Evolutionary conservation across 345 rosid species (phyloP), one percentile per base, ranked within the genome.

Genomic region (Populus davidiana): DNA sequence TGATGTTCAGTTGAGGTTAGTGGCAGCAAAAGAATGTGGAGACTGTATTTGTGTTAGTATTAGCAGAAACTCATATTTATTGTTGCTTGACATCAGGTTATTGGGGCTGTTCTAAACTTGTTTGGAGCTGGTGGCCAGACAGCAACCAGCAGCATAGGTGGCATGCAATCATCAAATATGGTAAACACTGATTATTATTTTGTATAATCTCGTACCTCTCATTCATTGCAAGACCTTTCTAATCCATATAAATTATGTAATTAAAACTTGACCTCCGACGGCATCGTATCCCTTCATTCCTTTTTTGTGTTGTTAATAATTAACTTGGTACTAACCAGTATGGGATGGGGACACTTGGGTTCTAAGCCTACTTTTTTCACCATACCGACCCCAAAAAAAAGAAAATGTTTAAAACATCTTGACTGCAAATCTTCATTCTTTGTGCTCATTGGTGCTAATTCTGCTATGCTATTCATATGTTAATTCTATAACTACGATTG

Each of bases 91-190:
- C 71, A 39, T 85, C 79, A 96, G 99, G 94, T 92, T 79, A 91
- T 96, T 82, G 97, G 97, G 65, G 90, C 93, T 31, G 91, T 92
- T 84, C 83, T 96, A 61, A 96, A 90, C 86, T 90, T 97, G 56
- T 82, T 96, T 76, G 98, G 97, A 65, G 74, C 90, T 66, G 89
- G 96, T 17, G 88, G 90, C 67, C 93, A 89, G 80, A 75, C 83
- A 52, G 70, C 77, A 54, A 41, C 76, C 68, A 79, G 65, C 78
- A 85, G 80, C 75, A 69, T 82, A 70, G 86, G 84, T 83, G 89
- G 85, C 75, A 76, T 80, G 12, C 96, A 86, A 47, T 65, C 88
- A 59, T 84, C 94, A 66, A 27, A 83, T 77, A 54, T 82, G 74
- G 98, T 95, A 56, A 59, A 80, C 62, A 6, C 27, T 25, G 44